Base-by-base conservation (phyloP, 2,329 filamentous ascomycete species). In the Alternaria incomplexa region DNA sequence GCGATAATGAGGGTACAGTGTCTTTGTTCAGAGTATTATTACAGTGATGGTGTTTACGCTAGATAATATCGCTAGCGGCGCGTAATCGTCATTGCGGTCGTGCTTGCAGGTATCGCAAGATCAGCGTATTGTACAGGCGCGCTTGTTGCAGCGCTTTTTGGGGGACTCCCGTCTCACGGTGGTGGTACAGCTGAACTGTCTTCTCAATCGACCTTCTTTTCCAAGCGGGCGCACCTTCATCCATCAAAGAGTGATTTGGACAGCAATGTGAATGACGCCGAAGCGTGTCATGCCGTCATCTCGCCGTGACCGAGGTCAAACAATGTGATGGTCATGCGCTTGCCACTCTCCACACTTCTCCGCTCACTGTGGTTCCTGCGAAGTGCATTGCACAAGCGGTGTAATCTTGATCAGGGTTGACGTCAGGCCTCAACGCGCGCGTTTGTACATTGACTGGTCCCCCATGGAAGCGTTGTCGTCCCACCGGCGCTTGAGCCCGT, bases 401-500 rank as follows among this genome's bases (percentile, higher is more conserved):
- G 17, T 47, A 45, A 30, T 53, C 30, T 44, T 52, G 30, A 25
- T 54, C 32, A 9, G 26, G 26, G 25, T 22, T 30, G 13, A 28
- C 45, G 13, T 53, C 32, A n/a, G 52, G 46, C 26, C 30, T 79
- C 73, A 81, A 69, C 79, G 74, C 43, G 76, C 68, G 30, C 79
- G 66, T 63, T 81, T 81, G 67, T 78, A 77, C 70, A 78, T 77
- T n/a, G 77, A 71, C 45, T 77, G 75, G 45, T 81, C 79, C 23
- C 75, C 65, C 72, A 80, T 77, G 15, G 71, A 61, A 25, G 73
- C 25, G 13, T 80, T 77, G 32, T 81, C 81, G 59, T 84, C 81
- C 74, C 83, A 83, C 64, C 82, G 77, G 59, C 83, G 77, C 73
- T 85, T 85, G 30, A 81, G 69, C 2, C 81, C 79, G 46, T 80